Evolutionary conservation across 768 basidiomycete genomes (phyloP).

Genomic region (Boletus pseudo-olivaceus): DNA sequence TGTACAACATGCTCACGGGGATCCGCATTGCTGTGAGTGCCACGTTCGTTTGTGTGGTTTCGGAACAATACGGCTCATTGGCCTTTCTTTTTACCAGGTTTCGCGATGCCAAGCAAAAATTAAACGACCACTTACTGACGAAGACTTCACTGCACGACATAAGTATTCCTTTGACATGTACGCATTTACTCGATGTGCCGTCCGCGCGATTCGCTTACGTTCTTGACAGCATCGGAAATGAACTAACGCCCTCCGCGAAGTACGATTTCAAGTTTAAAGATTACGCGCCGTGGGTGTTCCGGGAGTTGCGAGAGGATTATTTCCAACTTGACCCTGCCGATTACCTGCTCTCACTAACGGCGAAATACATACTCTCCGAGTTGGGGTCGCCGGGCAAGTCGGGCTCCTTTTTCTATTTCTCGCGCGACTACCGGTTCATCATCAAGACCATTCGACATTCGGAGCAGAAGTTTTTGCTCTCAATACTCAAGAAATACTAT

Average conservation of each 20-base stretch:
- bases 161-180: conserved; percentile 98
- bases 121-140: conserved; percentile 74
- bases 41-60: background rate
- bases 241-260: conserved; percentile 94
- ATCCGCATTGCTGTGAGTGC: conserved; percentile 85
- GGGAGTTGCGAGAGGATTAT: conserved; percentile 88
- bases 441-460: conserved; percentile 97
- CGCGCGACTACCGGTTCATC: conserved; percentile 97
- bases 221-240: conserved; percentile 79
- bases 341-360: conserved; percentile 93
- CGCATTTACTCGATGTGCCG: conserved; percentile 25
- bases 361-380: conserved; percentile 97
- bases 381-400: conserved; percentile 98
- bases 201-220: background rate
- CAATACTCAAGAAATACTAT: conserved; percentile 81
- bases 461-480: conserved; percentile 91
- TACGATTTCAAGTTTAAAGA: conserved; percentile 99
- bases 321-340: conserved; percentile 97
- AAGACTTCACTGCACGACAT: conserved; percentile 85
- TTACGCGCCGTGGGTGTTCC: conserved; percentile 98
- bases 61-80: conserved; percentile 1
- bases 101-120: conserved; percentile 97
- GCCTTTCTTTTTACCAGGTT: conserved; percentile 48
- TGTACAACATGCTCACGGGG: conserved; percentile 99
- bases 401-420: conserved; percentile 99